A percentile compares a stretch with the other conserved stretches of the same genome.
These are phyloP conservation scores for Bothriochloa decipiens DNA, from an alignment of 176 grass and related monocot genomes.

Conservation along the genomic window DNA sequence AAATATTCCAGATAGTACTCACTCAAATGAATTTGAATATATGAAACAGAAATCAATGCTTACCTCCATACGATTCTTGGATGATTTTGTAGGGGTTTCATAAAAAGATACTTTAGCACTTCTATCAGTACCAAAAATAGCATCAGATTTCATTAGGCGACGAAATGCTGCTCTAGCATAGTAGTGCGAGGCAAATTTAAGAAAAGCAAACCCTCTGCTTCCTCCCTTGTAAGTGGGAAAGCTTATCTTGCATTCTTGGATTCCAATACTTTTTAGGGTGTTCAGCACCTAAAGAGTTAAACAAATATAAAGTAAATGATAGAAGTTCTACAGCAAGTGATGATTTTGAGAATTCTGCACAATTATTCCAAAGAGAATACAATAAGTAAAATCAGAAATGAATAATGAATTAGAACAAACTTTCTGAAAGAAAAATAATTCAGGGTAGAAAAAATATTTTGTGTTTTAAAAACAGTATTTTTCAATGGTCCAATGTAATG, in stretches of 20 bases:
- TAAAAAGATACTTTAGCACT: conserved; percentile 73
- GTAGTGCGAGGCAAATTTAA: conserved; percentile 58
- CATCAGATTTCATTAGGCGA: conserved; percentile 61
- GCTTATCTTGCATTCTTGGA: conserved; percentile 56
- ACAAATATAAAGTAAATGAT: conserved; percentile 40
- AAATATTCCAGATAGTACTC: not conserved
- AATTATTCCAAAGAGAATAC: not conserved
- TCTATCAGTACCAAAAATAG: conserved; percentile 52
- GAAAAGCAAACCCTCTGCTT: conserved; percentile 69
- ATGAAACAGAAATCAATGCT: conserved; percentile 2
- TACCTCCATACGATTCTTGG: conserved; percentile 65
- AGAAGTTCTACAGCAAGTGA: conserved; percentile 22
- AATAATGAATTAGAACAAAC: not conserved
- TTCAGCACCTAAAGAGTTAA: conserved; percentile 50
- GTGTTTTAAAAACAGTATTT: not conserved
- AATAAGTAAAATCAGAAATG: not conserved
- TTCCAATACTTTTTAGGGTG: conserved; percentile 61
- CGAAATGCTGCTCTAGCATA: conserved; percentile 65
- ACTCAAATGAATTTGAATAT: conserved; percentile 2
- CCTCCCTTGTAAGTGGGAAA: conserved; percentile 53
- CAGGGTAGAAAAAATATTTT: not conserved
- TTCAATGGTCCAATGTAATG: conserved; percentile 9
- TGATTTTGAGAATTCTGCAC: conserved; percentile 17
- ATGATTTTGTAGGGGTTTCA: conserved; percentile 43
- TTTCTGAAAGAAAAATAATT: conserved; percentile 11